A percentile compares a stretch with the other conserved stretches of the same genome.
Conservation (phyloP, 2,329 filamentous ascomycete genomes). For the Diaporthe citriasiana region DNA sequence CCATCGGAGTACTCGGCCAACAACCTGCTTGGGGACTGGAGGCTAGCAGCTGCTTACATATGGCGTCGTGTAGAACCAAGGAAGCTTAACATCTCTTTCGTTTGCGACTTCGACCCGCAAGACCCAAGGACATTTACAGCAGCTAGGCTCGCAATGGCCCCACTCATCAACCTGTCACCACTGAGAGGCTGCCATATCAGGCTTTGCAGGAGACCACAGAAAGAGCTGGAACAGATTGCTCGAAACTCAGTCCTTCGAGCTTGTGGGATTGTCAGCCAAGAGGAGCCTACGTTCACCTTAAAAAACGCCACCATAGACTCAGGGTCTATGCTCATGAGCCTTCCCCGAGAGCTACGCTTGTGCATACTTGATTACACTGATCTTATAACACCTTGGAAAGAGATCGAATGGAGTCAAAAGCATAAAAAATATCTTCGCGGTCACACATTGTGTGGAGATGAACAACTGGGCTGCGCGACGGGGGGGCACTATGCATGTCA, state of each 20-base stretch:
- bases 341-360: neutral
- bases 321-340: neutral
- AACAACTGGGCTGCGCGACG: neutral
- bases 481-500: neutral
- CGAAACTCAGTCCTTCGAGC: neutral
- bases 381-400: conserved; percentile 3
- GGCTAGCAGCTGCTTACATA: neutral
- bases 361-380: neutral
- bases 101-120: conserved; percentile 2
- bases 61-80: neutral
- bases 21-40: neutral
- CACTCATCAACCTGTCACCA: neutral
- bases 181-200: conserved; percentile 10
- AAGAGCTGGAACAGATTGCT: neutral
- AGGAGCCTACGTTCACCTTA: neutral
- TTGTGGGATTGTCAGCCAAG: neutral
- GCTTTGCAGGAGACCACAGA: neutral
- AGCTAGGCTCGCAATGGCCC: neutral
- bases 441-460: neutral
- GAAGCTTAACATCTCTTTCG: neutral
- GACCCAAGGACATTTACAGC: neutral
- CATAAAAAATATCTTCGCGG: neutral
- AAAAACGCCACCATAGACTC: neutral
- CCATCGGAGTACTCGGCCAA: neutral
- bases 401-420: neutral